Base-by-base conservation (phyloP, 2,329 filamentous ascomycete genomes). In the Cladosporium phlei region DNA sequence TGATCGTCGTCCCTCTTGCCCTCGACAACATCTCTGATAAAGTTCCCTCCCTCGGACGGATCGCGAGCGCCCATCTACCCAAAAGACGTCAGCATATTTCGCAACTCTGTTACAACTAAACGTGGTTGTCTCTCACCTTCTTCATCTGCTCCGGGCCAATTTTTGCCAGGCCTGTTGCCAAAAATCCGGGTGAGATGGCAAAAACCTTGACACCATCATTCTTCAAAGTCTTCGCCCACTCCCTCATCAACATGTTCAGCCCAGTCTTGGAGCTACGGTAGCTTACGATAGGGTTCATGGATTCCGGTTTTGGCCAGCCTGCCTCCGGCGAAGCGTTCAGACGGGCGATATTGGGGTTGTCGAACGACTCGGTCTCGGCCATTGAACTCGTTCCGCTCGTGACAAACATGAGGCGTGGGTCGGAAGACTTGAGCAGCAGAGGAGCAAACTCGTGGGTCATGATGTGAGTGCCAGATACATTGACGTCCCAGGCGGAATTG, bases 201-300 rank as follows among this genome's bases (percentile, higher is more conserved):
- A 69, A 77, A 0, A 76, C 69, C 52, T 76, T 78, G 21, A 76
- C 68, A 0, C 67, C 66, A 49, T 73, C 69, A 4, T 65, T 59
- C 51, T 64, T 60, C 46, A 72, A 52, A 10, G 62, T 53, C 22
- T 64, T 61, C 25, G 60, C 50, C 73, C 74, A 79, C 11, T 73
- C 66, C 37, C 75, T 52, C 66, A 73, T 72, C 53, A 74, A 27
- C 63, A 76, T 77, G 29, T 73, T 76, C 52, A 76, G 42, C 1
- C 67, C 74, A 4, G 67, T 63, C 59, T 76, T 76, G 22, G 62
- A 63, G 44, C 59, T 59, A 7, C 70, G 63, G 47, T 75, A 74
- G 10, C 60, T 59, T 1, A 57, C 57, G 5, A 66, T 54, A 9
- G 55, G 56, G 17, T 59, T 57, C 4, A 51, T 35, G 7, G 46